Conservation (phyloP, 495 filamentous ascomycete species). For the Penicillium odoratum region DNA sequence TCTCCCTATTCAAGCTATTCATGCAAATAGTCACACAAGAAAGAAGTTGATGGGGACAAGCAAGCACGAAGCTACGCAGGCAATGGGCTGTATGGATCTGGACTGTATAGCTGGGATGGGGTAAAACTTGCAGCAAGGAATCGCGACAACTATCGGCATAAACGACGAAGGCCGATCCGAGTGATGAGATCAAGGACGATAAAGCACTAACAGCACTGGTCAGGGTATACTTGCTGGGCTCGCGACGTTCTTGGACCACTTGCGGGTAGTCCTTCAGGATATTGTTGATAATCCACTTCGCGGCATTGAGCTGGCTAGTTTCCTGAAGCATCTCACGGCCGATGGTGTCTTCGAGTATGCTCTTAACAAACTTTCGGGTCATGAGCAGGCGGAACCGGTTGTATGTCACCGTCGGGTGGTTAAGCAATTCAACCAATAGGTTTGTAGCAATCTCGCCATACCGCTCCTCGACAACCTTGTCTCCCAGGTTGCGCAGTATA, state of each 20-base stretch:
- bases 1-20: constrained; percentile 89
- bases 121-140: constrained; percentile 83
- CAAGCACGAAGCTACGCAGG: constrained; percentile 81
- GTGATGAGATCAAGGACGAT: constrained; percentile 70
- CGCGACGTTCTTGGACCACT: constrained; percentile 84
- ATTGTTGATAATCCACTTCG: constrained; percentile 79
- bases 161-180: constrained; percentile 76
- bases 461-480: constrained; percentile 72
- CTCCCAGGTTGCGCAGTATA: constrained; percentile 69
- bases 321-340: constrained; percentile 83
- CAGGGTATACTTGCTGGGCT: constrained; percentile 85
- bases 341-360: constrained; percentile 80
- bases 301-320: constrained; percentile 78
- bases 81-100: constrained; percentile 86
- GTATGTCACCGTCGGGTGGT: constrained; percentile 69
- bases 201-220: constrained; percentile 78
- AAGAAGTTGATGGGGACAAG: constrained; percentile 87
- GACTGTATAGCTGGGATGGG: constrained; percentile 95
- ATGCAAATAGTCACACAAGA: constrained; percentile 93
- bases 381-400: constrained; percentile 88
- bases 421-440: constrained; percentile 75
- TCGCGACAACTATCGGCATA: constrained; percentile 83
- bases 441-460: constrained; percentile 81
- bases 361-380: constrained; percentile 80
- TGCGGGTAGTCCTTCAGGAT: constrained; percentile 94